Evolutionary conservation across 306 rosid species (phyloP).

Genomic region (Leucaena leucocephala): DNA sequence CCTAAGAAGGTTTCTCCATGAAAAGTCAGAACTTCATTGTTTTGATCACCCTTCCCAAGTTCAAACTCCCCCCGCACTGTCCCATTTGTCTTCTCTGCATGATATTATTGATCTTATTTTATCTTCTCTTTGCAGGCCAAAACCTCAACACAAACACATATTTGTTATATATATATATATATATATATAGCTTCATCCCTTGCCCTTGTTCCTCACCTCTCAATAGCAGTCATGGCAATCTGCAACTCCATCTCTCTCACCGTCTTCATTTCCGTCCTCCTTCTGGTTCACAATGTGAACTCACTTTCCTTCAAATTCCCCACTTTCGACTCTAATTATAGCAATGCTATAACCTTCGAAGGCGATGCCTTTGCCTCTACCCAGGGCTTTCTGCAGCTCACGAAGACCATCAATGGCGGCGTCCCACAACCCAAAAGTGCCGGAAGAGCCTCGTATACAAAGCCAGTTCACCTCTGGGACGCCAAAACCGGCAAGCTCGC

Average conservation of each 20-base stretch:
- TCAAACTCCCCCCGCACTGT: not conserved
- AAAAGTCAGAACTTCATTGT: not conserved
- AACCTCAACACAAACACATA: not conserved
- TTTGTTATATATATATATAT: not conserved
- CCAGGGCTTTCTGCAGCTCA: not conserved
- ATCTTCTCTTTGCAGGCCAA: not conserved
- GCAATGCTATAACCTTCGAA: slow-evolving; percentile 12
- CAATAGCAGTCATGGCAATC: not conserved
- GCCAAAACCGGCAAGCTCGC: slow-evolving; percentile 18
- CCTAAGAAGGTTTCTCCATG: not conserved
- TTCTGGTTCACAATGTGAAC: not conserved
- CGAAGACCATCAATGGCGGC: slow-evolving; percentile 6
- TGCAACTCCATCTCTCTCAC: not conserved
- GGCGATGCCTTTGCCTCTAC: slow-evolving; percentile 25
- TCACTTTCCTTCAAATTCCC: slow-evolving; percentile 4
- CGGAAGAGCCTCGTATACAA: slow-evolving; percentile 46
- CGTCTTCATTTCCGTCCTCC: not conserved
- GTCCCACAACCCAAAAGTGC: slow-evolving; percentile 9
- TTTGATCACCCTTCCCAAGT: not conserved
- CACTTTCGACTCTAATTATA: not conserved
- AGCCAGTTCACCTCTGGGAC: slow-evolving; percentile 45
- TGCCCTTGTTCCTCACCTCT: not conserved
- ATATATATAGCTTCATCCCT: not conserved
- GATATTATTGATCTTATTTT: not conserved
- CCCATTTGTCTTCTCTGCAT: not conserved